Conservation (phyloP, 2,329 filamentous ascomycete species). For the Colletotrichum sp. region DNA sequence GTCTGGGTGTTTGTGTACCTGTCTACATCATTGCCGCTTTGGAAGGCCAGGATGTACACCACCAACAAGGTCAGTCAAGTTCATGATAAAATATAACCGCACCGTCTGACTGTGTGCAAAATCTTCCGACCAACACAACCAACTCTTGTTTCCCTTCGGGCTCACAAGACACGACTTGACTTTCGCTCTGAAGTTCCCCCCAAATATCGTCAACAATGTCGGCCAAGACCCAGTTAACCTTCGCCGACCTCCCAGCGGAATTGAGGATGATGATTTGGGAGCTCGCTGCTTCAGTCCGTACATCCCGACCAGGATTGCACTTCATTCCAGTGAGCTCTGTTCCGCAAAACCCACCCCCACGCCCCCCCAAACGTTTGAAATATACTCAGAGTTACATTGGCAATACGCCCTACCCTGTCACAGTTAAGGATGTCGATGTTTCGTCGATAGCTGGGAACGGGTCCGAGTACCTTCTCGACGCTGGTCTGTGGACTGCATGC, state of each 20-base stretch:
- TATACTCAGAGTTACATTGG: not conserved
- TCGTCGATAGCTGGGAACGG: not conserved
- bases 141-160: not conserved
- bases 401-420: not conserved
- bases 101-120: not conserved
- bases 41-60: not conserved
- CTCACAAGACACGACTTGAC: not conserved
- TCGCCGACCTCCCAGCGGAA: not conserved
- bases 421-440: accelerated
- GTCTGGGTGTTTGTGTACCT: too few species aligned
- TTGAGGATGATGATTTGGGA: not conserved
- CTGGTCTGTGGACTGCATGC: not conserved
- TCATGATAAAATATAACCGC: not conserved
- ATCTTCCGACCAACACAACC: not conserved
- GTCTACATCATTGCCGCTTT: too few species aligned
- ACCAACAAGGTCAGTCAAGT: not conserved
- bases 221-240: accelerated
- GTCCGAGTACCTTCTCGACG: not conserved
- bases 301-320: not conserved
- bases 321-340: not conserved
- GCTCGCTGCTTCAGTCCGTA: not conserved
- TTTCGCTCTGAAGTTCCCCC: not conserved
- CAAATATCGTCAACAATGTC: not conserved
- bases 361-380: accelerated
- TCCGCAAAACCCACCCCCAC: not conserved